These are phyloP conservation scores for Haplographium delicatum DNA, from an alignment of 495 filamentous ascomycete genomes.

Conservation along the genomic window DNA sequence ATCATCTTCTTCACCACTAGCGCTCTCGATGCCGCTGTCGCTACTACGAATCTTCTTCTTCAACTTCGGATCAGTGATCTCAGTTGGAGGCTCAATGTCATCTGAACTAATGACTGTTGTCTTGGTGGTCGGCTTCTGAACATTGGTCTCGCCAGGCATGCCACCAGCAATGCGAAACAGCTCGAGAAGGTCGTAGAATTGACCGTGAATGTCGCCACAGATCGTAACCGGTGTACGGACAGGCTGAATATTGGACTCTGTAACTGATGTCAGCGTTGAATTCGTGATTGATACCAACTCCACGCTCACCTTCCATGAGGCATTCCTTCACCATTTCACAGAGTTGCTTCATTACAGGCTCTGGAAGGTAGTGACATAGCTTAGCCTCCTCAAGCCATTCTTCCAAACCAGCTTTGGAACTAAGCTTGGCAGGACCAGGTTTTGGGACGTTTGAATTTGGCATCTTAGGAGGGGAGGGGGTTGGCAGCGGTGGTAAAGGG, in stretches of 20 bases:
- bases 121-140: constrained; percentile 49
- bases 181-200: constrained; percentile 97
- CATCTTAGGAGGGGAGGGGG: constrained; percentile 6
- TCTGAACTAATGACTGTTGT: constrained; percentile 66
- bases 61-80: constrained; percentile 77
- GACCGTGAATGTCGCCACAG: constrained; percentile 97
- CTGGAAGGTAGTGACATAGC: constrained; percentile 93
- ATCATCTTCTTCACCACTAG: constrained; percentile 43
- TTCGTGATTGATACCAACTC: not conserved
- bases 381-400: constrained; percentile 96
- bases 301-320: constrained; percentile 80
- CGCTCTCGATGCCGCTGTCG: constrained; percentile 36
- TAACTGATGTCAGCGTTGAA: not conserved
- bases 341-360: constrained; percentile 94
- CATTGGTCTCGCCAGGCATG: constrained; percentile 75
- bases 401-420: constrained; percentile 77
- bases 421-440: constrained; percentile 83
- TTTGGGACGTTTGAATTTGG: constrained; percentile 58
- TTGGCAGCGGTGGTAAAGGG: too few species aligned
- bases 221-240: constrained; percentile 95
- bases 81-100: constrained; percentile 81
- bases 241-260: constrained; percentile 97
- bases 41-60: constrained; percentile 69
- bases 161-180: constrained; percentile 94
- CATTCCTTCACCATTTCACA: constrained; percentile 99